Evolutionary conservation across 2,329 filamentous ascomycete species (phyloP).

Genomic region (Penicillium glabrum): DNA sequence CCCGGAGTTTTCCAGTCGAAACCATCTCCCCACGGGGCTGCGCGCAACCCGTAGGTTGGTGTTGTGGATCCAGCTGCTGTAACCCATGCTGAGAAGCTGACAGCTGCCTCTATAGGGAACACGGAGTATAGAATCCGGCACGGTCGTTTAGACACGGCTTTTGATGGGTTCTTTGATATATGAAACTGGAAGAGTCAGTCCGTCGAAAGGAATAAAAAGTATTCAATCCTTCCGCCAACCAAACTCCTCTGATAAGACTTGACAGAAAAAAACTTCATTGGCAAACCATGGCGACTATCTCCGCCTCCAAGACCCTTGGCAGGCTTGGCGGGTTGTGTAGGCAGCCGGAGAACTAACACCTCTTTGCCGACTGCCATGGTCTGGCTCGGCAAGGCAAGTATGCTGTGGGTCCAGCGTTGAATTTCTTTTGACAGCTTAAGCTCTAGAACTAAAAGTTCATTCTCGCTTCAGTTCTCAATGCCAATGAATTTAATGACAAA

Average conservation of each 20-base stretch:
- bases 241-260: not conserved
- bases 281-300: not conserved
- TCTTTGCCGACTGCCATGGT: not conserved
- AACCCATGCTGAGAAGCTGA: constrained; percentile 9
- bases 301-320: constrained; percentile 1
- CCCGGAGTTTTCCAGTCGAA: constrained; percentile 77
- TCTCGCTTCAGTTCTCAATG: not conserved
- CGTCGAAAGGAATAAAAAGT: not conserved
- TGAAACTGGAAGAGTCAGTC: not conserved
- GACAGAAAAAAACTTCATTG: not conserved
- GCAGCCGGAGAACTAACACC: not conserved
- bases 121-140: not conserved
- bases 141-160: not conserved
- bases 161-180: too few relatives aligned
- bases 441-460: not conserved
- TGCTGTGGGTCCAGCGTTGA: not conserved
- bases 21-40: constrained; percentile 68
- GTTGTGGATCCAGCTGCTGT: constrained; percentile 22
- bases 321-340: not conserved
- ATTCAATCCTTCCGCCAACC: not conserved
- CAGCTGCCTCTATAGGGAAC: not conserved
- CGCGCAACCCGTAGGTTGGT: constrained; percentile 54
- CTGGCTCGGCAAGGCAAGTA: not conserved
- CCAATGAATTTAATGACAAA: not conserved
- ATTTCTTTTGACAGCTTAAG: not conserved